These are phyloP conservation scores for Blastocystis sp. DNA, from an alignment of 352 stramenopile genomes.

Conservation along the genomic window DNA sequence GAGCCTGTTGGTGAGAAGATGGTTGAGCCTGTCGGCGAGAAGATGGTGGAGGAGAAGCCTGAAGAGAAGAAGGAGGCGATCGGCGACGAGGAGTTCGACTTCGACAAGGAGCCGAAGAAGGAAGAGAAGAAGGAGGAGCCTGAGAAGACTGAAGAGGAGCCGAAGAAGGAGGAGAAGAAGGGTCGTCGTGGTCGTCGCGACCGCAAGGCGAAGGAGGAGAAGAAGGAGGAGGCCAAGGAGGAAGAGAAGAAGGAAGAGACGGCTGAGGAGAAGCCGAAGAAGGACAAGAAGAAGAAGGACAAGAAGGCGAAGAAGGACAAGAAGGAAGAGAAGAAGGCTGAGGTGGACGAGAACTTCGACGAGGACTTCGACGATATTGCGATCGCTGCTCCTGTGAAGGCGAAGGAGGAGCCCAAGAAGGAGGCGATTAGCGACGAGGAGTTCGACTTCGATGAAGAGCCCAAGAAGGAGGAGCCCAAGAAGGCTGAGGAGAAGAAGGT, in stretches of 20 bases:
- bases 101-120: neutral
- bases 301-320: neutral
- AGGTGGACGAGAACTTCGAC: neutral
- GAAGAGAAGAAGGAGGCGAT: neutral
- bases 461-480: slow-evolving; percentile 34
- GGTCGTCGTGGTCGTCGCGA: slow-evolving; percentile 2
- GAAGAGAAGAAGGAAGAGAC: slow-evolving; percentile 22
- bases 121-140: slow-evolving; percentile 31
- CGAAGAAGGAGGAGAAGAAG: slow-evolving; percentile 1
- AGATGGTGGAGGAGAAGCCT: slow-evolving; percentile 1
- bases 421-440: neutral
- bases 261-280: neutral
- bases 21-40: neutral
- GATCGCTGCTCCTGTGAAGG: no score
- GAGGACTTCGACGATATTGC: no score
- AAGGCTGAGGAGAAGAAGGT: neutral
- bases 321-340: slow-evolving; percentile 37
- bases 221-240: slow-evolving; percentile 50
- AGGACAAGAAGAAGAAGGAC: slow-evolving; percentile 9
- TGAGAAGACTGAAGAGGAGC: slow-evolving; percentile 9
- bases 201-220: slow-evolving; percentile 53
- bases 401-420: slow-evolving; percentile 10
- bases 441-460: slow-evolving; percentile 20
- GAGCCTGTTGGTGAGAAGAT: neutral
- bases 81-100: slow-evolving; percentile 3